Conservation (phyloP, 306 rosid species). For the Cyclanthera cordifolia region DNA sequence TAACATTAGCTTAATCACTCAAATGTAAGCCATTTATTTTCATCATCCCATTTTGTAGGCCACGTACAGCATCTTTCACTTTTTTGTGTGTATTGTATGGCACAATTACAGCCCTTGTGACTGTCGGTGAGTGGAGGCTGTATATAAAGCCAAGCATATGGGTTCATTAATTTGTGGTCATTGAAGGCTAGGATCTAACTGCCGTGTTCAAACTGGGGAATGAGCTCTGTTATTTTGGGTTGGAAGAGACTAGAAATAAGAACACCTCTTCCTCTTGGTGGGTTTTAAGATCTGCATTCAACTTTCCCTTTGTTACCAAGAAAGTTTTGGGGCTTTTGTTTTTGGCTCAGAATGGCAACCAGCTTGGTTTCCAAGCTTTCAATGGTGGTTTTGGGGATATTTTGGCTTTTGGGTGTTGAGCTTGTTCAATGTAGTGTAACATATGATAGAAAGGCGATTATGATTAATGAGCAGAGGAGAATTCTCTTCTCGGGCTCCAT, state of each 20-base stretch:
- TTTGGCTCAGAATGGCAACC: slow-evolving; percentile 34
- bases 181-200: slow-evolving; percentile 14
- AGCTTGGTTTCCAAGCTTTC: slow-evolving; percentile 40
- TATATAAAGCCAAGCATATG: not conserved
- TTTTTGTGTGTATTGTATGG: slow-evolving; percentile 2
- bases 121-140: slow-evolving; percentile 23
- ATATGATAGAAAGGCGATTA: slow-evolving; percentile 75
- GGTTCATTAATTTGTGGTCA: slow-evolving; percentile 20
- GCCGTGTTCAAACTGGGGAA: slow-evolving; percentile 20
- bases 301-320: not conserved
- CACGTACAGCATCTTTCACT: not conserved
- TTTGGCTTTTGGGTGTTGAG: slow-evolving; percentile 30
- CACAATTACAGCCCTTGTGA: slow-evolving; percentile 31
- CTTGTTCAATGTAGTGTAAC: slow-evolving; percentile 56
- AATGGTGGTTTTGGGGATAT: slow-evolving; percentile 30
- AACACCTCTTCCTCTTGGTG: not conserved
- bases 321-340: not conserved
- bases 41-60: not conserved
- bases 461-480: slow-evolving; percentile 89
- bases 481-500: slow-evolving; percentile 91
- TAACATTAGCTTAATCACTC: not conserved
- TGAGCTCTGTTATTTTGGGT: slow-evolving; percentile 20
- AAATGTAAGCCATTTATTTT: not conserved
- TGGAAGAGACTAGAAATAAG: not conserved
- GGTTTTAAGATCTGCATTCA: slow-evolving; percentile 1